Percentiles rank a stretch among this genome's conserved stretches.
phyloP scores from a whole-genome alignment of 805 yeast genomes.

The Candida rishiriensis region DNA sequence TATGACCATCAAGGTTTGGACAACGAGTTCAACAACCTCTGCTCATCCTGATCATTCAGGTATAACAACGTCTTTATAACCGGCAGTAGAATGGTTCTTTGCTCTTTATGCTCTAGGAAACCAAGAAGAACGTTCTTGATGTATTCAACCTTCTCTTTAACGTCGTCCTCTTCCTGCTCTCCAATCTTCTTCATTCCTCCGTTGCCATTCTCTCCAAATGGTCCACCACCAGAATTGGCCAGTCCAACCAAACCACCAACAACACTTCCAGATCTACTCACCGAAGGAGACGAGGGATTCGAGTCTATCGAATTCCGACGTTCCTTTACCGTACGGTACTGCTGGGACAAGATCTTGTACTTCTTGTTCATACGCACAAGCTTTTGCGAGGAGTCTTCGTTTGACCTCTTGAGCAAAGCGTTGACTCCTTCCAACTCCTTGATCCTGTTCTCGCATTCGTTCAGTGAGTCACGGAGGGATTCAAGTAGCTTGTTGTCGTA shows the following conservation, averaged over 20 bases:
- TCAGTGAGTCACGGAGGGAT: slow-evolving; percentile 52
- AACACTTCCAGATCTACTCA: slow-evolving; percentile 19
- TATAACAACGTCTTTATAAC: slow-evolving; percentile 75
- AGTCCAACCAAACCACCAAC: neutral
- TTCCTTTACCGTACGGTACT: slow-evolving; percentile 38
- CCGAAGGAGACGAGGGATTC: slow-evolving; percentile 16
- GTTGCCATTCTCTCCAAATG: neutral
- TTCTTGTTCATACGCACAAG: slow-evolving; percentile 66
- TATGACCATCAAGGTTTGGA: slow-evolving; percentile 3
- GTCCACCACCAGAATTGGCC: slow-evolving; percentile 4
- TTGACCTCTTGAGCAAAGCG: slow-evolving; percentile 49
- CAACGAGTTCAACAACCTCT: slow-evolving; percentile 57
- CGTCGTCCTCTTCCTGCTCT: slow-evolving; percentile 25
- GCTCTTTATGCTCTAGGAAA: slow-evolving; percentile 89
- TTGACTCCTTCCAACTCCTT: slow-evolving; percentile 55
- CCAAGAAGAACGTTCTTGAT: slow-evolving; percentile 88
- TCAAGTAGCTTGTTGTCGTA: slow-evolving; percentile 21
- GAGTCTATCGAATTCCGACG: slow-evolving; percentile 20
- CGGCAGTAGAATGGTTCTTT: slow-evolving; percentile 77
- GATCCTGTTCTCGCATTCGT: slow-evolving; percentile 43
- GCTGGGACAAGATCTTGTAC: slow-evolving; percentile 59
- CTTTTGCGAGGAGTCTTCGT: slow-evolving; percentile 65
- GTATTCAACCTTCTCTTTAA: slow-evolving; percentile 59
- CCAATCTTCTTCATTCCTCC: neutral
- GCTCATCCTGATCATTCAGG: slow-evolving; percentile 67